Evolutionary conservation across 768 basidiomycete species (phyloP), one percentile per base, ranked within the genome.

Genomic region (Tylopilus intermedius): DNA sequence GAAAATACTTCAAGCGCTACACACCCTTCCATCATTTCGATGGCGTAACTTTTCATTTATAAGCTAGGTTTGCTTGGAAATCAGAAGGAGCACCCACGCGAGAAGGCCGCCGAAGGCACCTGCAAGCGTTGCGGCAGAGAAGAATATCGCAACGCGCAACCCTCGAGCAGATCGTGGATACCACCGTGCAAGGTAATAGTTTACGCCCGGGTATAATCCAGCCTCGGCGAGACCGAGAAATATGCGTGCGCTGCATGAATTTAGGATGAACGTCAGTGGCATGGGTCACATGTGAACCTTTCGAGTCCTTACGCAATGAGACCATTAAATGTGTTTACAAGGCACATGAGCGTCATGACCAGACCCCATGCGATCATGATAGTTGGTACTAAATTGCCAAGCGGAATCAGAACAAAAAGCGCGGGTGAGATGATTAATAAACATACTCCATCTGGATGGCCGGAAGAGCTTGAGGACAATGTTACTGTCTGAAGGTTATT

Each of bases 51-150:
- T 32, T 33, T 10, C 9, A 14, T 8, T 8, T 21, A 26, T 56
- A 4, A 53, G 26, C n/a, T 10, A 6, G 27, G 18, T n/a, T 47
- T 38, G 6, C 11, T 35, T 11, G 8, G 18, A 26, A 35, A 22
- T 22, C n/a, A 6, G 30, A 39, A n/a, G 44, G 10, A 13, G 26
- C 1, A 48, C 77, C 56, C 60, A 80, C 49, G 79, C 79, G 27
- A 63, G 70, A 41, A 80, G 58, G 33, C 80, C 79, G 43, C 79
- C 78, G 60, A 70, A 80, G 57, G 70, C 66, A 49, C 74, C 81
- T n/a, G 81, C 76, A 30, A 79, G 62, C 0, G 81, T 82, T 11
- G 81, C 81, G 38, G 81, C 80, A n/a, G 78, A 77, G 64, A 83
- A 83, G 72, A 85, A 84, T 30, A 84, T 71, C 5, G 82, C 80